These are phyloP conservation scores for Kodamaea alishanica DNA, from an alignment of 1,139 yeast species.

Conservation along the genomic window DNA sequence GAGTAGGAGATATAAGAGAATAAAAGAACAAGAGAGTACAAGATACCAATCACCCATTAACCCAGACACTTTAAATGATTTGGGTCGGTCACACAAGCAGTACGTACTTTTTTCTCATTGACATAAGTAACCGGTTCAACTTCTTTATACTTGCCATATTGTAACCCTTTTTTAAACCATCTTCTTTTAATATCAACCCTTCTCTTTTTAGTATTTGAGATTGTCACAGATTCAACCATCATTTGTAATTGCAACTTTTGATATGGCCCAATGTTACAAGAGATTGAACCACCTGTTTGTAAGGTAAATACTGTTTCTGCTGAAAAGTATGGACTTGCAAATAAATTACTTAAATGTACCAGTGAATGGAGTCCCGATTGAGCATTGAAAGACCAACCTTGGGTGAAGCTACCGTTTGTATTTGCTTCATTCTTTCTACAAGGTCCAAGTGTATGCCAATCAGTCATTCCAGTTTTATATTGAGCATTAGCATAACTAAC, in stretches of 20 bases:
- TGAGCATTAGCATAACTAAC: conserved; percentile 9
- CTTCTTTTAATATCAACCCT: conserved; percentile 8
- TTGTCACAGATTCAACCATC: conserved; percentile 12
- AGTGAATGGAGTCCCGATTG: conserved; percentile 15
- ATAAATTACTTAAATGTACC: conserved; percentile 16
- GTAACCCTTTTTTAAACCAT: conserved; percentile 5
- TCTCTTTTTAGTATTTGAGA: conserved; percentile 17
- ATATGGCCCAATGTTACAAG: conserved; percentile 21
- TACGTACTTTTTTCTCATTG: conserved; percentile 16
- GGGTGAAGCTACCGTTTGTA: conserved; percentile 19
- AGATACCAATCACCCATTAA: background rate
- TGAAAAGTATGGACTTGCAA: conserved; percentile 14
- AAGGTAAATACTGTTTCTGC: conserved; percentile 9
- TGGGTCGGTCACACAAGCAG: conserved; percentile 28
- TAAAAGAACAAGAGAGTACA: background rate
- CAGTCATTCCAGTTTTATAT: background rate
- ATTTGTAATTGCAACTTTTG: conserved; percentile 23
- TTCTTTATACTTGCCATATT: conserved; percentile 19
- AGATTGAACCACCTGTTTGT: conserved; percentile 19
- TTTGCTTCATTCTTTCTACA: conserved; percentile 10
- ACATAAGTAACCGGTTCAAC: conserved; percentile 13
- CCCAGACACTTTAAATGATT: conserved; percentile 6
- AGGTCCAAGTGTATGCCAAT: conserved; percentile 13
- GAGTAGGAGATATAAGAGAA: background rate
- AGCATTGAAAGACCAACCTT: conserved; percentile 21